Evolutionary conservation across 1,284 basidiomycete species (phyloP).

Genomic region (Pseudozyma pruni): DNA sequence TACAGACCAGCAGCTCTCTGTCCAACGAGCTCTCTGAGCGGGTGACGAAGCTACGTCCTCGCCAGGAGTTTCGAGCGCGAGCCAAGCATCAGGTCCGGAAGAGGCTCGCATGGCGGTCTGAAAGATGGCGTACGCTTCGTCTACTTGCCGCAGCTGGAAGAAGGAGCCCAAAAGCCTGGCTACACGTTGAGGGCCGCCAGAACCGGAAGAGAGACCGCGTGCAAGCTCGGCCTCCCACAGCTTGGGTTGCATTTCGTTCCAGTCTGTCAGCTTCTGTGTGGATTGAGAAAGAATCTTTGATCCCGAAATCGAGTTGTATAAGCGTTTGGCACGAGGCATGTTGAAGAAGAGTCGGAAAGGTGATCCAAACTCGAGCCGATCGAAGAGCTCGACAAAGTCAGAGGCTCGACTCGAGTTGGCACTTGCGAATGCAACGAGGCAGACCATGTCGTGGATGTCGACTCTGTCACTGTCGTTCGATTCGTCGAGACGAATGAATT

Average conservation of each 20-base stretch:
- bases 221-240: conserved; percentile 45
- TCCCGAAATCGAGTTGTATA: conserved; percentile 13
- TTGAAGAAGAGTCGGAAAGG: conserved; percentile 53
- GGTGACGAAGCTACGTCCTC: background rate
- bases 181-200: conserved; percentile 49
- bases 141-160: conserved; percentile 34
- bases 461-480: conserved; percentile 13
- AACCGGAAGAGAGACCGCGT: conserved; percentile 49
- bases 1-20: conserved; percentile 56
- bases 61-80: conserved; percentile 2
- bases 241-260: conserved; percentile 6
- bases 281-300: background rate
- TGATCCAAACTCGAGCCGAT: conserved; percentile 50
- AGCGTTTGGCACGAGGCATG: conserved; percentile 23
- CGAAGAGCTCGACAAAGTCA: conserved; percentile 29
- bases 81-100: conserved; percentile 17
- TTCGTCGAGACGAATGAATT: conserved; percentile 28
- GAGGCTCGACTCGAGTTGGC: conserved; percentile 1
- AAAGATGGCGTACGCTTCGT: conserved; percentile 32
- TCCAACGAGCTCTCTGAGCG: conserved; percentile 33
- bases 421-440: conserved; percentile 39
- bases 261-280: background rate
- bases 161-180: conserved; percentile 53
- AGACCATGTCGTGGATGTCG: conserved; percentile 48
- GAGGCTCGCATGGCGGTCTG: conserved; percentile 42